A percentile compares a stretch with the other conserved stretches of the same genome.
Evolutionary conservation across 2,329 filamentous ascomycete species (phyloP).

Genomic region (Talaromyces sp.): DNA sequence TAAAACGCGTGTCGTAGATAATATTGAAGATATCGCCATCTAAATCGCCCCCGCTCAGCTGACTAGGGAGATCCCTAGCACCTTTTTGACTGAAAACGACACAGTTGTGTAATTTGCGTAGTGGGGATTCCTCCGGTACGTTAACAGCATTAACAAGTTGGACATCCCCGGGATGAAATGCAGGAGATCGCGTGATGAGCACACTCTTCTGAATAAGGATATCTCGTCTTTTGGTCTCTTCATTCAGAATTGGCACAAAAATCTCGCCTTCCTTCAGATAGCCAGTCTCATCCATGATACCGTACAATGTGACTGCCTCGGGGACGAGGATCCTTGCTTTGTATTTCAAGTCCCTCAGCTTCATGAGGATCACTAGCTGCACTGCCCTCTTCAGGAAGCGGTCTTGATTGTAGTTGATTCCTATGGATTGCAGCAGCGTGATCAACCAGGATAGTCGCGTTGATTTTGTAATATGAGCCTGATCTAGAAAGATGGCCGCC

Average conservation of each 20-base stretch:
- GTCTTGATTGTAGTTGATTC: conserved; percentile 65
- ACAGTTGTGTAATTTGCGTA: conserved; percentile 65
- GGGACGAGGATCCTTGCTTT: conserved; percentile 70
- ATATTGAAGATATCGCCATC: conserved; percentile 81
- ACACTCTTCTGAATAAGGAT: conserved; percentile 42
- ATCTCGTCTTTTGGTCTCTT: conserved; percentile 27
- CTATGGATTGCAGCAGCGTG: conserved; percentile 52
- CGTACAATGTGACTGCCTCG: conserved; percentile 72
- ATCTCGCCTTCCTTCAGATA: conserved; percentile 65
- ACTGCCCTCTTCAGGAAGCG: conserved; percentile 67
- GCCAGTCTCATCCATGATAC: conserved; percentile 78
- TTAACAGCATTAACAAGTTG: conserved; percentile 61
- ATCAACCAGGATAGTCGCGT: conserved; percentile 63
- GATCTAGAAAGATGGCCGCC: conserved; percentile 61
- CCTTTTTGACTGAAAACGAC: conserved; percentile 74
- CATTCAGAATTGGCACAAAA: conserved; percentile 58
- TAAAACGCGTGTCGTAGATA: conserved; percentile 63
- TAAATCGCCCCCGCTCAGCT: conserved; percentile 76
- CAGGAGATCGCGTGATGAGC: conserved; percentile 73
- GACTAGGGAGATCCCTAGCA: conserved; percentile 69
- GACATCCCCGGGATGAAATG: conserved; percentile 77
- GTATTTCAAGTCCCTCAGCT: conserved; percentile 73
- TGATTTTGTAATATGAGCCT: conserved; percentile 58
- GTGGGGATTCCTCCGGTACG: conserved; percentile 59
- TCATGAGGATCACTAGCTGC: conserved; percentile 66